These are phyloP conservation scores for Trypanosoma melophagium DNA, from an alignment of 208 protist genomes.

Conservation along the genomic window DNA sequence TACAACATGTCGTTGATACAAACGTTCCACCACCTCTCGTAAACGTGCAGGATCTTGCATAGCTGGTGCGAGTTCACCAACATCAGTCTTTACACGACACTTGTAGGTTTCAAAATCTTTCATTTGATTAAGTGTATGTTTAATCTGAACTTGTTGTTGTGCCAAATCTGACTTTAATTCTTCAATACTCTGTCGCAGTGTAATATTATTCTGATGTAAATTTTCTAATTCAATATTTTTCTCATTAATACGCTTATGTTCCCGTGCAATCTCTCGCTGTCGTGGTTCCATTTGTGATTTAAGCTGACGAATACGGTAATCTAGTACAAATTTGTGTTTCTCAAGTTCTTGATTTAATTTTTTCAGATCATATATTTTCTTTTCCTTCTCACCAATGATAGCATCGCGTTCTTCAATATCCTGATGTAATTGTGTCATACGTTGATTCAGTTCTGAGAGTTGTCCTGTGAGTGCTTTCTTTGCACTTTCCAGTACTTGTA, in stretches of 20 bases:
- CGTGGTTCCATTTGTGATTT: constrained; percentile 97
- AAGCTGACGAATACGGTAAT: constrained; percentile 97
- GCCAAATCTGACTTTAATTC: constrained; percentile 89
- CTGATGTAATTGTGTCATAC: constrained; percentile 83
- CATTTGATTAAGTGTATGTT: constrained; percentile 69
- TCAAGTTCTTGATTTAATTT: constrained; percentile 98
- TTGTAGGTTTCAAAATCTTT: constrained; percentile 90
- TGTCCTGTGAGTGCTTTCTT: constrained; percentile 76
- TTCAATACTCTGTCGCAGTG: constrained; percentile 86
- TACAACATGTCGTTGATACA: constrained; percentile 89
- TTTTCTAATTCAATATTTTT: constrained; percentile 91
- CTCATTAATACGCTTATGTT: constrained; percentile 91
- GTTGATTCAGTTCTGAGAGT: constrained; percentile 83
- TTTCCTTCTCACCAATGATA: constrained; percentile 95
- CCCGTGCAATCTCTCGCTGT: constrained; percentile 90
- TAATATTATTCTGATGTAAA: constrained; percentile 89
- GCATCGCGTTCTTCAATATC: constrained; percentile 94
- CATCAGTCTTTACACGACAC: constrained; percentile 77
- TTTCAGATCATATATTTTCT: constrained; percentile 96
- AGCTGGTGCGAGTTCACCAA: constrained; percentile 76
- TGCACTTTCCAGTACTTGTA: constrained; percentile 70
- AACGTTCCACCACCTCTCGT: constrained; percentile 69
- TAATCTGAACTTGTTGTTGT: constrained; percentile 82
- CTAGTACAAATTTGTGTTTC: constrained; percentile 98
- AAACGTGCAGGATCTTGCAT: constrained; percentile 91